Conservation (phyloP, 192 early-diverging fungal species). For the Backusella macrospora region DNA sequence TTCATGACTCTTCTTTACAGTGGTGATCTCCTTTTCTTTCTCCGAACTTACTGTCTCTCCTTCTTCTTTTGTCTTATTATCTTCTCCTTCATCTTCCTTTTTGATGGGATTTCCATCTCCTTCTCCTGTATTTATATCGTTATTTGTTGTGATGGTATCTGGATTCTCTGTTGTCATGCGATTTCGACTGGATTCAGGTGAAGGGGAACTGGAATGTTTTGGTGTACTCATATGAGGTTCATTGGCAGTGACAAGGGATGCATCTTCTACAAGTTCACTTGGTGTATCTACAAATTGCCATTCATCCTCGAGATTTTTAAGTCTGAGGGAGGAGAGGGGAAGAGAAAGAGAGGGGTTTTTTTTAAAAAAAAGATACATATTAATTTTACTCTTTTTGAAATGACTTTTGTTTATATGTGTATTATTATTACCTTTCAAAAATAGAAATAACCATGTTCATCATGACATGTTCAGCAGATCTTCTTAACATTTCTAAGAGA, state of each 20-base stretch:
- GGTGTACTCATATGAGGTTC: slow-evolving; percentile 39
- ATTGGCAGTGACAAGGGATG: neutral
- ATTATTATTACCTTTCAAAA: slow-evolving; percentile 74
- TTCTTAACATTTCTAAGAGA: slow-evolving; percentile 66
- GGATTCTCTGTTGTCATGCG: neutral
- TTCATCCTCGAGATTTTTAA: slow-evolving; percentile 44
- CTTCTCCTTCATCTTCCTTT: neutral
- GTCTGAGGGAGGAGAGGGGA: too few species aligned
- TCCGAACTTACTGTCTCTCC: neutral
- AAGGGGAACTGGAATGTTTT: slow-evolving; percentile 25
- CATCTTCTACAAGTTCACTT: slow-evolving; percentile 9
- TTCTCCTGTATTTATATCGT: neutral
- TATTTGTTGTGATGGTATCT: neutral
- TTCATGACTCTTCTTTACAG: too few species aligned
- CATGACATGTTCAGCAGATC: slow-evolving; percentile 81
- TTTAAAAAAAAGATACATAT: neutral
- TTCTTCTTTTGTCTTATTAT: neutral
- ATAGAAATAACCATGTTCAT: slow-evolving; percentile 70
- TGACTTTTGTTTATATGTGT: neutral
- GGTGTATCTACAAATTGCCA: slow-evolving; percentile 36
- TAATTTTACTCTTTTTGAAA: too few species aligned
- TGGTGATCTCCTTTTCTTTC: neutral
- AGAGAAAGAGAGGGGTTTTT: too few species aligned
- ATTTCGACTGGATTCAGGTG: slow-evolving; percentile 5
- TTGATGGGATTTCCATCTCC: neutral